Percentiles rank a stretch among this genome's conserved stretches.
Conservation (phyloP, 495 filamentous ascomycete species). For the Rhypophila decipiens region DNA sequence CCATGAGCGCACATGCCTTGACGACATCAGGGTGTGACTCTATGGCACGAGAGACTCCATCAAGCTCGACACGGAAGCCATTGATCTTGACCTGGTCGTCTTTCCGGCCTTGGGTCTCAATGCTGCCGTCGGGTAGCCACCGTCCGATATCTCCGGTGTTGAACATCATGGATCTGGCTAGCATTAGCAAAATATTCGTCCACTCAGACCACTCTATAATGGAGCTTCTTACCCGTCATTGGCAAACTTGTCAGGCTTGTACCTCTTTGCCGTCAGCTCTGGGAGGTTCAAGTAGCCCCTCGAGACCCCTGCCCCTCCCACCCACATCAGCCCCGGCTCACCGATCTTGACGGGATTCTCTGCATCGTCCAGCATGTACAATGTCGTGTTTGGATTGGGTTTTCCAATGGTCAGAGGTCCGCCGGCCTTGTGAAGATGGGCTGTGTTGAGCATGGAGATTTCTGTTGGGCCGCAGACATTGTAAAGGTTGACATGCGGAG, state of each 20-base stretch:
- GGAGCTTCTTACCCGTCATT: too few species aligned
- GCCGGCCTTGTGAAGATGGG: conserved; percentile 23
- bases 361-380: conserved; percentile 33
- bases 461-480: conserved; percentile 37
- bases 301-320: conserved; percentile 29
- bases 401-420: conserved; percentile 27
- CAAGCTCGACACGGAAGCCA: too few species aligned
- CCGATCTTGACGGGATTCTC: conserved; percentile 27
- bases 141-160: conserved; percentile 30
- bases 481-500: conserved; percentile 25
- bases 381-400: conserved; percentile 31
- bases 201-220: too few species aligned
- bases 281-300: conserved; percentile 31
- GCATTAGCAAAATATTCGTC: too few species aligned
- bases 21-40: too few species aligned
- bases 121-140: conserved; percentile 26
- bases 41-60: too few species aligned
- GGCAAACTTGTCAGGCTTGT: conserved; percentile 28
- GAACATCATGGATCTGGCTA: conserved; percentile 32
- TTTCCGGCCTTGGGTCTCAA: too few species aligned
- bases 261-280: conserved; percentile 24
- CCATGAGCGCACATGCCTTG: too few species aligned
- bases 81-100: too few species aligned
- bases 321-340: conserved; percentile 32
- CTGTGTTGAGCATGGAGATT: conserved; percentile 33